Conservation (phyloP, 169 alveolate species). For the Cyclospora cayetanensis region DNA sequence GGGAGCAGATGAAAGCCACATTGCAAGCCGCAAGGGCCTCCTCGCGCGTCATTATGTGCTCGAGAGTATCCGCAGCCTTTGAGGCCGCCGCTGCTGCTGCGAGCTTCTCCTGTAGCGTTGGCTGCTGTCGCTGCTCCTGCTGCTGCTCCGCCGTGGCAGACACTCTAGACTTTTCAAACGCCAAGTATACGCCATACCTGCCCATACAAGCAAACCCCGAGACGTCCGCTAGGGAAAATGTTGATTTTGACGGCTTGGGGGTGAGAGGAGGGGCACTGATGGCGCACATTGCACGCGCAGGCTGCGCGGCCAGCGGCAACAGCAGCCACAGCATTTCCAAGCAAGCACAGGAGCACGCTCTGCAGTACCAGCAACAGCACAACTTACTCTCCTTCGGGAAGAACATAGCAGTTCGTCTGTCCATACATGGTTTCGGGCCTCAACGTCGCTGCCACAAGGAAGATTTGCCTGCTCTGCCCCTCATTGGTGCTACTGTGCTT, state of each 20-base stretch:
- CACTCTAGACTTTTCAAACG: not conserved
- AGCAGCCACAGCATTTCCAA: not conserved
- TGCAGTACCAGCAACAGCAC: not conserved
- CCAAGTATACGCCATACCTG: constrained; percentile 71
- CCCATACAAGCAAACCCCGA: not conserved
- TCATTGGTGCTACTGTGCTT: not conserved
- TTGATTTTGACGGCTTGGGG: no score
- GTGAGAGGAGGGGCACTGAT: no score
- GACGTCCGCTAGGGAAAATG: not conserved
- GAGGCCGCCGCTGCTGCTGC: constrained; percentile 60
- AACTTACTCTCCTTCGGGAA: constrained; percentile 95
- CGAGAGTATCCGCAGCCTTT: constrained; percentile 25
- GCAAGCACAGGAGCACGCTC: constrained; percentile 20
- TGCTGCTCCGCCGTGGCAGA: not conserved
- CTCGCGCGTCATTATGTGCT: constrained; percentile 68
- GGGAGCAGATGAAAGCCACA: constrained; percentile 81
- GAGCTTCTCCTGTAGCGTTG: constrained; percentile 44
- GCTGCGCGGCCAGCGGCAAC: not conserved
- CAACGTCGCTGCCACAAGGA: constrained; percentile 97
- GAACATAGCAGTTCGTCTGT: constrained; percentile 97
- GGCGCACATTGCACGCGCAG: not conserved
- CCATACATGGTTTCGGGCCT: constrained; percentile 99
- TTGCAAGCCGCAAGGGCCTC: constrained; percentile 68
- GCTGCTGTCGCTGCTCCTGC: constrained; percentile 38
- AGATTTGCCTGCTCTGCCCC: constrained; percentile 80